Conservation (phyloP, 192 early-diverging fungal species). For the Mortierella alpina region DNA sequence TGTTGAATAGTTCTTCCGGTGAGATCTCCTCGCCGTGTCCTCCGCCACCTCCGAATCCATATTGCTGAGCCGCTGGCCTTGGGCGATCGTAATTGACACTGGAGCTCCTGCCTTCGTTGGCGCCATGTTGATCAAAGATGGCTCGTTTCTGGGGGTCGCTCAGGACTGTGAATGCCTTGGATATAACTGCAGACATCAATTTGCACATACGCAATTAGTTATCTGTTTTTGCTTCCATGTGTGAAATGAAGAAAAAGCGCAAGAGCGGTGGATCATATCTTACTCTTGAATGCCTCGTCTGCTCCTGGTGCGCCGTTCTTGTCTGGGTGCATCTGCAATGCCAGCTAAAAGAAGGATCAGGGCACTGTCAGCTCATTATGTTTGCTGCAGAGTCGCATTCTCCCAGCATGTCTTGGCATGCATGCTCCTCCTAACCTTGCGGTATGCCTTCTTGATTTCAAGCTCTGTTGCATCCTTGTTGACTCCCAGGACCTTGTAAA, state of each 20-base stretch:
- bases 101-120: slow-evolving; percentile 69
- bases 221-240: neutral
- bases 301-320: slow-evolving; percentile 96
- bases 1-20: slow-evolving; percentile 96
- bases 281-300: slow-evolving; percentile 95
- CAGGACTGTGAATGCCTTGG: slow-evolving; percentile 90
- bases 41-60: slow-evolving; percentile 48
- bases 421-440: slow-evolving; percentile 70
- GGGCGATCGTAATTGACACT: slow-evolving; percentile 49
- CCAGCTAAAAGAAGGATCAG: slow-evolving; percentile 63
- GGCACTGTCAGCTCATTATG: neutral
- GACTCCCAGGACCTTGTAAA: slow-evolving; percentile 85
- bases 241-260: slow-evolving; percentile 3
- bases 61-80: slow-evolving; percentile 24
- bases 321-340: slow-evolving; percentile 94
- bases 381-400: neutral
- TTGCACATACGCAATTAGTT: neutral
- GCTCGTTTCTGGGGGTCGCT: slow-evolving; percentile 87
- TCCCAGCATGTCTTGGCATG: neutral
- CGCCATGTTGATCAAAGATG: slow-evolving; percentile 88
- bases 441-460: slow-evolving; percentile 95
- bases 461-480: slow-evolving; percentile 78
- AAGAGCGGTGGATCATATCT: slow-evolving; percentile 3
- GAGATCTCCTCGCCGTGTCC: slow-evolving; percentile 76
- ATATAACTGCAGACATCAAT: slow-evolving; percentile 70